Evolutionary conservation across 225 moss, liverwort and hornwort species (phyloP), one percentile per base, ranked within the genome.

Genomic region (Sphagnum tenellum): DNA sequence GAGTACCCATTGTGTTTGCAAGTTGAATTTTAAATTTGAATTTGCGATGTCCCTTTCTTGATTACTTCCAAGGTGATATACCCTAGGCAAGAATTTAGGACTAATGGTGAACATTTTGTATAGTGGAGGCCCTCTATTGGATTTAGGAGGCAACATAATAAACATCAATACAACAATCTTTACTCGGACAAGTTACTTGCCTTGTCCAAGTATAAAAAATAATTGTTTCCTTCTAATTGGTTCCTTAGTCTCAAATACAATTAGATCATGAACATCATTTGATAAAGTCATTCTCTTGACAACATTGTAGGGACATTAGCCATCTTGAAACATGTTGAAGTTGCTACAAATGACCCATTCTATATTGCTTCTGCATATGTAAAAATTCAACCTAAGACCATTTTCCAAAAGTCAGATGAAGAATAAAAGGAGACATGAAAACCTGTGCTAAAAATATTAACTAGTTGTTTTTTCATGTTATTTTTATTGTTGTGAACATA

Each of bases 361-460:
- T 89, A 87, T 73, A 90, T 98, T 73, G 98, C 87, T 11, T 89
- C 98, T 48, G 98, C 98, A 9, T 98, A 98, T 76, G 98, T 89
- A 59, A 78, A 98, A 71, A 98, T 93, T 8, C 98, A 98, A 70
- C 98, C 98, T n/a, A 0, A 90, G 65, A 67, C 93, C 60, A 87
- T 98, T 70, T 93, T 98, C 71, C 80, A 84, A 13, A 83, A 98
- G 56, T 81, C 93, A 55, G 98, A 98, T 44, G 80, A 88, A 46
- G 93, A 98, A 64, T 79, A 86, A 46, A 87, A 89, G 69, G 79
- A 87, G 9, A 52, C 51, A 52, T 52, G 51, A 52, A 9, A 52
- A n/a, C n/a, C n/a, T n/a, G n/a, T n/a, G n/a, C n/a, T n/a, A n/a
- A n/a, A n/a, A n/a, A n/a, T n/a, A n/a, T n/a, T n/a, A n/a, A n/a